Conservation (phyloP, 2,329 filamentous ascomycete genomes). For the Tolypocladium cylindrosporum region DNA sequence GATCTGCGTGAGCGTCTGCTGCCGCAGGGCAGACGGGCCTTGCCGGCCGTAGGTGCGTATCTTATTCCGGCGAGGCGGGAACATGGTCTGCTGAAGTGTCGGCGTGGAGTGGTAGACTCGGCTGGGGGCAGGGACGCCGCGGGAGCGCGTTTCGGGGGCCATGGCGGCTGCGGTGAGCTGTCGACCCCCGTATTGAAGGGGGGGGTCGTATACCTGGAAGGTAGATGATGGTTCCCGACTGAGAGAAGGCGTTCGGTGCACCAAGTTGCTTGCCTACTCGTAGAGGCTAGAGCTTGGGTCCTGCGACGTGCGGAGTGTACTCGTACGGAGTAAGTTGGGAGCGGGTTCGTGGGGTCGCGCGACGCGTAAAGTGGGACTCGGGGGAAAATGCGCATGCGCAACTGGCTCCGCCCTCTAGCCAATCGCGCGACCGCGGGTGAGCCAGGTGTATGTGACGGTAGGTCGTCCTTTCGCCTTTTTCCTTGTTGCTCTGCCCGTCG, state of each 20-base stretch:
- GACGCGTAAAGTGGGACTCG: constrained; percentile 1
- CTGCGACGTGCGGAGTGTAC: neutral
- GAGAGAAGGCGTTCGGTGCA: neutral
- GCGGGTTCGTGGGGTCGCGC: neutral
- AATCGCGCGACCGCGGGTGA: too few relatives aligned
- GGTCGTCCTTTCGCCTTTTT: too few relatives aligned
- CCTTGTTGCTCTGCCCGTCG: too few relatives aligned
- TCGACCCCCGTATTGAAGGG: neutral
- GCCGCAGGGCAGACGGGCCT: constrained; percentile 17
- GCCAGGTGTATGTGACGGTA: too few relatives aligned
- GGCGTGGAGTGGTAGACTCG: constrained; percentile 28
- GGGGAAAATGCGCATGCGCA: too few relatives aligned
- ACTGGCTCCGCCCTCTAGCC: too few relatives aligned
- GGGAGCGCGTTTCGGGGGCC: constrained; percentile 27
- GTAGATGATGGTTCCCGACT: neutral
- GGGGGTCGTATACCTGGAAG: neutral
- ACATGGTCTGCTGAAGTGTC: constrained; percentile 26
- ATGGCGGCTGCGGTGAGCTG: constrained; percentile 11
- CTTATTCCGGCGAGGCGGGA: constrained; percentile 22
- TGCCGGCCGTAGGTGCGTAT: constrained; percentile 24
- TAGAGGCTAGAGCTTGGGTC: neutral
- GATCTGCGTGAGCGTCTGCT: constrained; percentile 34
- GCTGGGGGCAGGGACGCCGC: constrained; percentile 23
- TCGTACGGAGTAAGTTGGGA: neutral
- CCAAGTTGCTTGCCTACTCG: neutral